Percentiles rank a stretch among this genome's conserved stretches.
phyloP scores from a whole-genome alignment of 345 rosid genomes.

The Kernera saxatilis region DNA sequence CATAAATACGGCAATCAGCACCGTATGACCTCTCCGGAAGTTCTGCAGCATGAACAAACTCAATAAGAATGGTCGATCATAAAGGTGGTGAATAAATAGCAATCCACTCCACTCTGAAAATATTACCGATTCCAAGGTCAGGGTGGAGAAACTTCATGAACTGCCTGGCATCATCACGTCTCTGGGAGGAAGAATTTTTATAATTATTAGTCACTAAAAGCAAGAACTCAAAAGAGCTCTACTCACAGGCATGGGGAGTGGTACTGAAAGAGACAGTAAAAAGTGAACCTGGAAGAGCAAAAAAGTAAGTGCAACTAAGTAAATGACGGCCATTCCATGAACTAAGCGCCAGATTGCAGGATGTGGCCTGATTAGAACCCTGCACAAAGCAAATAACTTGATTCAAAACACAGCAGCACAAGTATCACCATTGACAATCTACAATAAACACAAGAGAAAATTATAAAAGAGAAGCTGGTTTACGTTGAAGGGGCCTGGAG shows the following conservation, averaged over 20 bases:
- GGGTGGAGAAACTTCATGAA: conserved; percentile 99
- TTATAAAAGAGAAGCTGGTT: neutral
- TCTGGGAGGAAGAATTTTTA: conserved; percentile 38
- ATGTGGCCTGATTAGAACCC: conserved; percentile 93
- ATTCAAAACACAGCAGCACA: conserved; percentile 8
- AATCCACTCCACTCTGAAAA: neutral
- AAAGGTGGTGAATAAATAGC: neutral
- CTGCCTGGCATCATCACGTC: conserved; percentile 91
- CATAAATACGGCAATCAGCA: conserved; percentile 87
- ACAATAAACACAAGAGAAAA: neutral
- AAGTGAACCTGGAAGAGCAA: conserved; percentile 92
- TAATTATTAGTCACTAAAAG: conserved; percentile 23
- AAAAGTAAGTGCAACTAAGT: conserved; percentile 88
- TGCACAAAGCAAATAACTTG: conserved; percentile 31
- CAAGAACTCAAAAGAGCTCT: neutral
- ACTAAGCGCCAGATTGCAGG: conserved; percentile 98
- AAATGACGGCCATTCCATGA: conserved; percentile 96
- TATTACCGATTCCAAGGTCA: conserved; percentile 89
- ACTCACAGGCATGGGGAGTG: neutral
- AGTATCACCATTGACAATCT: neutral
- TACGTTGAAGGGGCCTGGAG: conserved; percentile 99
- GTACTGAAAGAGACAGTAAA: neutral
- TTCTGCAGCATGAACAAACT: conserved; percentile 45
- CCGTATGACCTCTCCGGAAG: conserved; percentile 98
- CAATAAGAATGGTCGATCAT: conserved; percentile 1